Evolutionary conservation across 805 yeast species (phyloP), one percentile per base, ranked within the genome.

Genomic region (Barnettozyma pratensis): DNA sequence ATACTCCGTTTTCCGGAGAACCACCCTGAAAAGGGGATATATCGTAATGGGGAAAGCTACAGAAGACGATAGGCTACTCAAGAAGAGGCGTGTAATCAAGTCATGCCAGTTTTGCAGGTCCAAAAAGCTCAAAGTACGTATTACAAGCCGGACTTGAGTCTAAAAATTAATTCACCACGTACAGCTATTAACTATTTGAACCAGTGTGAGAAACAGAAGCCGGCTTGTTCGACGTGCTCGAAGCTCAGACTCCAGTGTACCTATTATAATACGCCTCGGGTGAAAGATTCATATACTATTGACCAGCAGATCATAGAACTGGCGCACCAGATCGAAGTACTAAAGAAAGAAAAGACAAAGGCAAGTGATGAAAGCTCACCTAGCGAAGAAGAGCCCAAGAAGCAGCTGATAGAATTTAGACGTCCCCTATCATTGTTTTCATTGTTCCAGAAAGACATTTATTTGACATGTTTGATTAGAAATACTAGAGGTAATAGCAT

Each of bases 161-260:
- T 19, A 19, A 19, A 19, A 19, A 19, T 19, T 19, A 19, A 19
- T 19, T 19, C 19, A 19, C 19, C 19, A 10, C 2, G 12, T 37
- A 38, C 46, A 37, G 30, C 30, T 27, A 30, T 8, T 40, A 30
- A 31, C 7, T 5, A 10, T 9, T 8, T 7, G 5, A 6, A 27
- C 6, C 26, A 47, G 50, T 47, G 50, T 36, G 50, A 47, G n/a
- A 47, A 42, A n/a, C 36, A 42, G 27, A 42, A 42, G 27, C 46
- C 50, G 2, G 25, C 19, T n/a, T 47, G 50, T 36, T 47, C 46
- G 6, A 34, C 40, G 1, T 47, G 50, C 35, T 12, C 39, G 10
- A 42, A 43, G 31, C 29, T 39, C 6, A 35, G 39, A 8, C 35
- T 47, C 8, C 12, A 27, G 6, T 47, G 50, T 25, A 12, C 39